Base-by-base conservation (phyloP, 208 protist genomes). In the Tritrichomonas musculus region DNA sequence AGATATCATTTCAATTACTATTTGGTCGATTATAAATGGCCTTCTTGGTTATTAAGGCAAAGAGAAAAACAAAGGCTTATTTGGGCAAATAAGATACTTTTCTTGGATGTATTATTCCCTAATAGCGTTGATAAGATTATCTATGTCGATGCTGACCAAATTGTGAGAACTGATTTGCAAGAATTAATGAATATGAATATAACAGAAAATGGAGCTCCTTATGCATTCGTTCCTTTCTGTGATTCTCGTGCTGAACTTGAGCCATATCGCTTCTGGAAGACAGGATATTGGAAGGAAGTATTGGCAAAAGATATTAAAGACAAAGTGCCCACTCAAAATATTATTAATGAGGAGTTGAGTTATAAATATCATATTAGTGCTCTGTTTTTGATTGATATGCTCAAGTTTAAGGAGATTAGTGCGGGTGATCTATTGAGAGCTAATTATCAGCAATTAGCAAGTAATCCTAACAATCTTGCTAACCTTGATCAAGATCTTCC, bases 1-100 rank as follows among this genome's bases (percentile, higher is more conserved):
- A 93, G 96, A 65, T 97, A 97, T 44, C 97, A 97, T n/a, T 99
- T 99, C 94, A 88, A 97, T 9, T 72, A 98, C 93, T 94, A 97
- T 50, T 97, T 99, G 64, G 97, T 99, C 8, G 98, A 96, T 8
- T 99, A 99, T 96, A 96, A 98, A 94, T 99, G 98, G 98, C 98
- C 98, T 69, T 96, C 92, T 93, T 99, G 98, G 98, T 95, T 99
- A 60, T 94, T 95, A 69, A 94, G 95, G 94, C 98, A 99, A 96
- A 97, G 96, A n/a, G 96, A 98, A 92, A 99, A 99, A 97, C 97
- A 98, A 95, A 96, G 99, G 50, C 97, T 97, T 27, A 99, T 99
- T 94, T 99, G 98, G 98, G 98, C 95, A 33, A 97, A 99, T 96
- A 99, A 99, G 95, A 98, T 99, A 88, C 96, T 99, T 11, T 99